Evolutionary conservation across 1,284 basidiomycete genomes (phyloP), one percentile per base, ranked within the genome.

Genomic region (Ganoderma lingzhi): DNA sequence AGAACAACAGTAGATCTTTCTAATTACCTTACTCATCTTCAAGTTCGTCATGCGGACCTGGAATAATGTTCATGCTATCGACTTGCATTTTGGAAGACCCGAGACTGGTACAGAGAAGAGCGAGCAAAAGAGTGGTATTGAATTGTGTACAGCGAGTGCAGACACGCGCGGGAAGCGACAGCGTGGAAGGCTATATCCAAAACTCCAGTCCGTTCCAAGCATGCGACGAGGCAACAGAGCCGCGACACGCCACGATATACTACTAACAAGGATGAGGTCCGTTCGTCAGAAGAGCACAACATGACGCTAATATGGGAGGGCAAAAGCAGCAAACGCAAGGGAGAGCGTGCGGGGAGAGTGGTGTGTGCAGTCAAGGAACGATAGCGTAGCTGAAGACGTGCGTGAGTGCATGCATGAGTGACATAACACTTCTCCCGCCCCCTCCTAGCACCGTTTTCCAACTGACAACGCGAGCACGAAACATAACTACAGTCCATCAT

Each of bases 201-300:
- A 41, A 56, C 30, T 32, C 58, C 35, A 60, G 67, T 69, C 69
- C 69, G n/a, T 70, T 68, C 63, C 69, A 60, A 69, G 63, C 55
- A 48, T 56, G 53, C 53, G 8, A 35, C 53, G 8, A 35, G 37
- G 56, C 41, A 30, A 53, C 51, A 35, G 55, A 53, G 51, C 62
- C 41, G 37, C 63, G 61, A 48, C 32, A 41, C 39, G 39, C 39
- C 39, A 41, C 19, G 63, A 58, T 65, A 71, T 69, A 70, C 61
- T 69, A 70, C 68, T 61, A 68, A 69, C 63, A 62, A 63, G 64
- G 35, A 58, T 62, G 28, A 53, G 39, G 70, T 73, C 70, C 72
- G 62, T 67, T 66, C 61, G 64, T 68, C 68, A 71, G 67, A 69
- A 69, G 66, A 71, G 63, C 69, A 73, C 72, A 71, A 71, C 72